These are phyloP conservation scores for Chalciporus piperatus DNA, from an alignment of 768 basidiomycete genomes.

Conservation along the genomic window DNA sequence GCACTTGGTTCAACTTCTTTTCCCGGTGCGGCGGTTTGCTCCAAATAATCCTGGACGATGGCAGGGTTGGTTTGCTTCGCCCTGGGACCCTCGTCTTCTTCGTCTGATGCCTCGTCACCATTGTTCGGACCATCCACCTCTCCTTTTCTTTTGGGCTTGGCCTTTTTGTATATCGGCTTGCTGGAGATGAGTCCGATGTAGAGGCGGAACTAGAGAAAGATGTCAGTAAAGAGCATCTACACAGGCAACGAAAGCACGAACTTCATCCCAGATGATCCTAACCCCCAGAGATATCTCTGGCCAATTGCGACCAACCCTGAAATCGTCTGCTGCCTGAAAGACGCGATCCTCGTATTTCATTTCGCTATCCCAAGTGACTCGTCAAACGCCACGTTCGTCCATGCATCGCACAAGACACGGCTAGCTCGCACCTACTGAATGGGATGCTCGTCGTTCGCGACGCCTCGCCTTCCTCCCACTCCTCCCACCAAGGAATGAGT, in stretches of 20 bases:
- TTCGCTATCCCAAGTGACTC: not conserved
- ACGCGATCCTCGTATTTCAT: slow-evolving; percentile 21
- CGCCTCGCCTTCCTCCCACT: slow-evolving; percentile 29
- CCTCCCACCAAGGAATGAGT: slow-evolving; percentile 32
- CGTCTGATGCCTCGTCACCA: slow-evolving; percentile 29
- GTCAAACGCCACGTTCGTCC: not conserved
- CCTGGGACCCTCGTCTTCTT: slow-evolving; percentile 24
- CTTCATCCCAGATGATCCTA: slow-evolving; percentile 30
- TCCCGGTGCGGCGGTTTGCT: slow-evolving; percentile 28
- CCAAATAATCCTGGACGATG: slow-evolving; percentile 29
- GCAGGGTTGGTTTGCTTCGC: slow-evolving; percentile 18
- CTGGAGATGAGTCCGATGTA: slow-evolving; percentile 31
- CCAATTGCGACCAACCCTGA: slow-evolving; percentile 30
- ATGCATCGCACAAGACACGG: not conserved
- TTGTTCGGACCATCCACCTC: slow-evolving; percentile 30
- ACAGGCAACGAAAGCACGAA: slow-evolving; percentile 5
- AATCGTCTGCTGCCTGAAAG: slow-evolving; percentile 29
- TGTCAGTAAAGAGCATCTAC: not conserved
- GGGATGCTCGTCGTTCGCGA: slow-evolving; percentile 17
- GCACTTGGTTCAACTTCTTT: slow-evolving; percentile 26
- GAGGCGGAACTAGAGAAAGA: slow-evolving; percentile 27
- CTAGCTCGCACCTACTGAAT: slow-evolving; percentile 32
- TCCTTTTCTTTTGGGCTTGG: slow-evolving; percentile 15
- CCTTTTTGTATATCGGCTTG: slow-evolving; percentile 31
- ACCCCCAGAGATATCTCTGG: slow-evolving; percentile 30